A percentile compares a stretch with the other conserved stretches of the same genome.
phyloP scores from a whole-genome alignment of 176 grass and related monocot species.

The Paspalum notatum region DNA sequence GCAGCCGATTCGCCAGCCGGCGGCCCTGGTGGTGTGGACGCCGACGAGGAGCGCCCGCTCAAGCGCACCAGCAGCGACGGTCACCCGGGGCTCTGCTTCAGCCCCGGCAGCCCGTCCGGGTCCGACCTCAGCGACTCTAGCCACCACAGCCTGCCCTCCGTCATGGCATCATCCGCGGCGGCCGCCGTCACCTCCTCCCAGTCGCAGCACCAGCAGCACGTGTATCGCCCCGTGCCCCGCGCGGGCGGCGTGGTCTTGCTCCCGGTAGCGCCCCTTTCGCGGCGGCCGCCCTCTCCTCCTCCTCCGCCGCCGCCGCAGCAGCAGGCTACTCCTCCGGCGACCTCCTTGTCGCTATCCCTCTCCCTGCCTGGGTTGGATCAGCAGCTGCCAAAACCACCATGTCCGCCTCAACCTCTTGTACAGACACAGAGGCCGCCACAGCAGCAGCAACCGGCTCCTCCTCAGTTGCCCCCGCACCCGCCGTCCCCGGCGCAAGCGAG shows the following conservation, averaged over 20 bases:
- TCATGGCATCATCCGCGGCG: slow-evolving; percentile 24
- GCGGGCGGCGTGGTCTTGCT: slow-evolving; percentile 59
- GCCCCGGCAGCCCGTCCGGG: slow-evolving; percentile 61
- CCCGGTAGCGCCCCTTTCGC: slow-evolving; percentile 22
- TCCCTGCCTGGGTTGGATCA: slow-evolving; percentile 61
- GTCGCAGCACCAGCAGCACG: slow-evolving; percentile 29
- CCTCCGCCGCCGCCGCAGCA: neutral
- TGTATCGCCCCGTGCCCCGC: slow-evolving; percentile 68
- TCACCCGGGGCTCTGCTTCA: slow-evolving; percentile 49
- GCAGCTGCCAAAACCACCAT: neutral
- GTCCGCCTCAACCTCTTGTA: neutral
- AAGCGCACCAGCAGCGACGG: slow-evolving; percentile 74
- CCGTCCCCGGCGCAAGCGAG: neutral
- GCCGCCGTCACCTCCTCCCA: slow-evolving; percentile 10
- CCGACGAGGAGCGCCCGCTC: slow-evolving; percentile 41
- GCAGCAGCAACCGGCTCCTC: neutral
- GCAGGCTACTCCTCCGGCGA: slow-evolving; percentile 25
- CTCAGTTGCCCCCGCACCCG: slow-evolving; percentile 34
- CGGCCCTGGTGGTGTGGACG: neutral
- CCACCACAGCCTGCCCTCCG: slow-evolving; percentile 60
- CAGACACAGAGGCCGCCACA: neutral
- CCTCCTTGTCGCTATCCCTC: slow-evolving; percentile 79
- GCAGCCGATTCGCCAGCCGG: rapidly evolving
- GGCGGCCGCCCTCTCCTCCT: neutral
- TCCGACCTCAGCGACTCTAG: slow-evolving; percentile 84